phyloP scores from a whole-genome alignment of 208 protist species.

The Phytomonas francai region DNA sequence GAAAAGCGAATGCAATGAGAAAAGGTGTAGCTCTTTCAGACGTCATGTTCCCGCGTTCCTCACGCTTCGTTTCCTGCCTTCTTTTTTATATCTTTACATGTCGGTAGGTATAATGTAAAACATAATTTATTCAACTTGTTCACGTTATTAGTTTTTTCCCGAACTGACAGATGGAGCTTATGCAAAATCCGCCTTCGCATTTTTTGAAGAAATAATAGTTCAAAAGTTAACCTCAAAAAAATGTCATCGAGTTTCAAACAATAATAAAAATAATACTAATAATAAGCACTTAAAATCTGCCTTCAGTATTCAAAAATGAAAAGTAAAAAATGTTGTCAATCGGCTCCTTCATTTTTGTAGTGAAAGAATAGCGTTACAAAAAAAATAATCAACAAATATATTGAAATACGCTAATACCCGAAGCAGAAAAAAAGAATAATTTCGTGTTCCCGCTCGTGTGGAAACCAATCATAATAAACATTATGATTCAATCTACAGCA shows the following conservation, averaged over 20 bases:
- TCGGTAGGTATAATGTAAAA: not conserved
- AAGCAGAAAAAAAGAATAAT: not conserved
- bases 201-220: slow-evolving; percentile 1
- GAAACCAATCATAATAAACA: not conserved
- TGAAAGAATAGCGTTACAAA: not conserved
- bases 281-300: not conserved
- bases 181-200: not conserved
- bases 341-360: not conserved
- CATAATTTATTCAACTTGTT: too few relatives aligned
- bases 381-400: not conserved
- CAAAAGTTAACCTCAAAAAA: not conserved
- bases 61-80: not conserved
- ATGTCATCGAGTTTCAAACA: too few relatives aligned
- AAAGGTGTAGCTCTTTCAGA: not conserved
- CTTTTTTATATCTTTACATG: slow-evolving; percentile 9
- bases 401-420: not conserved
- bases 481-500: not conserved
- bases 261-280: not conserved
- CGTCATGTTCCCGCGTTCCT: not conserved
- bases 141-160: not conserved
- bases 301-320: not conserved
- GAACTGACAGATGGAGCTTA: not conserved
- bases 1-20: not conserved
- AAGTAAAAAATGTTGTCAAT: slow-evolving; percentile 6
- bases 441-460: not conserved